Evolutionary conservation across 2,329 filamentous ascomycete species (phyloP).

Genomic region (Camptophora hylomeconis): DNA sequence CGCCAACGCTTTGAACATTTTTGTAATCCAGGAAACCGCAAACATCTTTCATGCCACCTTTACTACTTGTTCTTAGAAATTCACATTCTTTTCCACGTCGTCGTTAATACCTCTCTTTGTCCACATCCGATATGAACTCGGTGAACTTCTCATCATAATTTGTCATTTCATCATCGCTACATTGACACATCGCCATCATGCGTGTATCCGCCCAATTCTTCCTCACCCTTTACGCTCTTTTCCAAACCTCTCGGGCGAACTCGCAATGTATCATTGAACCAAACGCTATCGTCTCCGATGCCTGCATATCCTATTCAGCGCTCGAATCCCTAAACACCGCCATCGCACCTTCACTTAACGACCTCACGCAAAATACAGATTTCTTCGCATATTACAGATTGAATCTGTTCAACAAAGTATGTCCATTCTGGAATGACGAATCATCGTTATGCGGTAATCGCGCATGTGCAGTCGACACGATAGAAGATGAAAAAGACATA

Average conservation of each 20-base stretch:
- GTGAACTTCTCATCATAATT: not conserved
- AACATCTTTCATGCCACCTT: no score
- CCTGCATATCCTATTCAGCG: slow-evolving; percentile 84
- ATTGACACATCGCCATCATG: no score
- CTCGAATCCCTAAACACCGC: slow-evolving; percentile 72
- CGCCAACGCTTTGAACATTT: no score
- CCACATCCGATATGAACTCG: not conserved
- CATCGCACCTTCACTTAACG: slow-evolving; percentile 63
- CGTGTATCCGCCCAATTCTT: slow-evolving; percentile 13
- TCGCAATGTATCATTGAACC: slow-evolving; percentile 50
- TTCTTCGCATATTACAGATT: slow-evolving; percentile 97
- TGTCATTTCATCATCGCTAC: no score
- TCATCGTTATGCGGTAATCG: slow-evolving; percentile 94
- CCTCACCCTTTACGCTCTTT: slow-evolving; percentile 12
- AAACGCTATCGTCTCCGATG: slow-evolving; percentile 78
- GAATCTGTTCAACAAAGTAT: slow-evolving; percentile 87
- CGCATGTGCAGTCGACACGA: slow-evolving; percentile 85
- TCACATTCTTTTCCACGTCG: not conserved
- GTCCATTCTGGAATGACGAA: slow-evolving; percentile 91
- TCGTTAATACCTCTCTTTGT: not conserved
- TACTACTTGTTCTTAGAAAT: no score
- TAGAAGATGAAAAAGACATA: slow-evolving; percentile 91
- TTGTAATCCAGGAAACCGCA: no score
- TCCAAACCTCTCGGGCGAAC: slow-evolving; percentile 9
- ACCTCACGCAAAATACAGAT: slow-evolving; percentile 76